phyloP scores from a whole-genome alignment of 2,329 filamentous ascomycete species.

The Pseudocercospora fijiensis region DNA sequence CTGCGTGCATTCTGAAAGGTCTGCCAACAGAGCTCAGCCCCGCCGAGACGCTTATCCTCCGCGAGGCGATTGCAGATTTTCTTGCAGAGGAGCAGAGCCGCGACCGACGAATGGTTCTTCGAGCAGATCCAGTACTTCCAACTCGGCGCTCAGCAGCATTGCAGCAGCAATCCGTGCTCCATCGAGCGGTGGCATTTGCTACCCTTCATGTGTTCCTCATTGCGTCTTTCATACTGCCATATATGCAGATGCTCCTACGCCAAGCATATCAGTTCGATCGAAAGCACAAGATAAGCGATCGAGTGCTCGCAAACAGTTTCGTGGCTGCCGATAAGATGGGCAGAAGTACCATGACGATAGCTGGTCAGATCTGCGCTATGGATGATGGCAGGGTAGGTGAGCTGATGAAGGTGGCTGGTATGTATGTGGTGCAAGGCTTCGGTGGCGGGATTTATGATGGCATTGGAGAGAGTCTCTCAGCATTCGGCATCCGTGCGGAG shows the following conservation, averaged over 20 bases:
- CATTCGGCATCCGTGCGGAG: conserved; percentile 7
- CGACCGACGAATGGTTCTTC: conserved; percentile 24
- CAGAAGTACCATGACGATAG: conserved; percentile 53
- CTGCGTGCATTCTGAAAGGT: conserved; percentile 64
- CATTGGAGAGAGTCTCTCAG: conserved; percentile 48
- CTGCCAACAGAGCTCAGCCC: conserved; percentile 58
- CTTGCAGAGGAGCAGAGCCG: not conserved
- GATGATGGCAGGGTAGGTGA: conserved; percentile 65
- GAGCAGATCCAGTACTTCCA: not conserved
- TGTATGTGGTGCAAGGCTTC: conserved; percentile 64
- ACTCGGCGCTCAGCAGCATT: conserved; percentile 23
- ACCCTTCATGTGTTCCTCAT: conserved; percentile 51
- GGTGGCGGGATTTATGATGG: conserved; percentile 68
- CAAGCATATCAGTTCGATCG: conserved; percentile 63
- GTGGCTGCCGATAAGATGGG: conserved; percentile 56
- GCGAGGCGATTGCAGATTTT: conserved; percentile 50
- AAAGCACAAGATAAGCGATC: conserved; percentile 63
- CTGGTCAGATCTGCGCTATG: conserved; percentile 58
- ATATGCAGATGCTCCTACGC: conserved; percentile 56
- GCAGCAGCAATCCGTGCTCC: conserved; percentile 25
- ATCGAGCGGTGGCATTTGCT: conserved; percentile 24
- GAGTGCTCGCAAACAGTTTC: conserved; percentile 54
- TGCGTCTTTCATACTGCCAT: conserved; percentile 61
- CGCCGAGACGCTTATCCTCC: conserved; percentile 55
- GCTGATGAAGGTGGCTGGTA: conserved; percentile 54